Evolutionary conservation across 805 yeast genomes (phyloP).

Genomic region (Wickerhamomyces strasburgensis): DNA sequence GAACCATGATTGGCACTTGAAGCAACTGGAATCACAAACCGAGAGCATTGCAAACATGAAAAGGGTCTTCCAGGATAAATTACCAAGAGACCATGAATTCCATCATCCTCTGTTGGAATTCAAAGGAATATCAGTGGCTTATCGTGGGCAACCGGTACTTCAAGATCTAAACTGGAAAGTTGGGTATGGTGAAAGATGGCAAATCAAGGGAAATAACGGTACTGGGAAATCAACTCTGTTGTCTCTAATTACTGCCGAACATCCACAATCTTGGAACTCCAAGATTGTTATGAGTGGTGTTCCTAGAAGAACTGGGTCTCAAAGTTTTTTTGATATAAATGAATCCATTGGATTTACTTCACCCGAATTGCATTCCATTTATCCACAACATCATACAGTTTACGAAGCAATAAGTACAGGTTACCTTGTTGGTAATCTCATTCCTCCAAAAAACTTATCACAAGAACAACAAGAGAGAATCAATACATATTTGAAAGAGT

Average conservation of each 20-base stretch:
- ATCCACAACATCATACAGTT: conserved; percentile 54
- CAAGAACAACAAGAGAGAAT: conserved; percentile 34
- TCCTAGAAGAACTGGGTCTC: conserved; percentile 67
- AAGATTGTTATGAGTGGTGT: conserved; percentile 59
- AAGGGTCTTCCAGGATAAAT: conserved; percentile 11
- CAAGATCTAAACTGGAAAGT: conserved; percentile 62
- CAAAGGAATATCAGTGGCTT: conserved; percentile 57
- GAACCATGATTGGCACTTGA: conserved; percentile 14
- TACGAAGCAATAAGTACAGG: conserved; percentile 68
- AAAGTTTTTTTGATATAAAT: conserved; percentile 76
- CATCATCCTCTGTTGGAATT: conserved; percentile 41
- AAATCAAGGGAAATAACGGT: conserved; percentile 85
- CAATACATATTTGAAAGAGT: conserved; percentile 42
- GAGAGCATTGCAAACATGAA: conserved; percentile 18
- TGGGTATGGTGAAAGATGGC: conserved; percentile 76
- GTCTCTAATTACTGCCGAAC: conserved; percentile 85
- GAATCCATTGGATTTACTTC: conserved; percentile 78
- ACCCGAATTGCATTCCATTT: conserved; percentile 89
- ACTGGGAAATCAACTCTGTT: conserved; percentile 89
- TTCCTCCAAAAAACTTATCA: conserved; percentile 41
- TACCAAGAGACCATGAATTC: conserved; percentile 8
- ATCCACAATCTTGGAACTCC: conserved; percentile 92
- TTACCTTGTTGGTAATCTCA: conserved; percentile 58
- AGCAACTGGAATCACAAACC: conserved; percentile 9
- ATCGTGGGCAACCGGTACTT: conserved; percentile 58